A percentile compares a stretch with the other conserved stretches of the same genome.
Evolutionary conservation across 2,329 filamentous ascomycete species (phyloP).

Genomic region (Aspergillus sp.): DNA sequence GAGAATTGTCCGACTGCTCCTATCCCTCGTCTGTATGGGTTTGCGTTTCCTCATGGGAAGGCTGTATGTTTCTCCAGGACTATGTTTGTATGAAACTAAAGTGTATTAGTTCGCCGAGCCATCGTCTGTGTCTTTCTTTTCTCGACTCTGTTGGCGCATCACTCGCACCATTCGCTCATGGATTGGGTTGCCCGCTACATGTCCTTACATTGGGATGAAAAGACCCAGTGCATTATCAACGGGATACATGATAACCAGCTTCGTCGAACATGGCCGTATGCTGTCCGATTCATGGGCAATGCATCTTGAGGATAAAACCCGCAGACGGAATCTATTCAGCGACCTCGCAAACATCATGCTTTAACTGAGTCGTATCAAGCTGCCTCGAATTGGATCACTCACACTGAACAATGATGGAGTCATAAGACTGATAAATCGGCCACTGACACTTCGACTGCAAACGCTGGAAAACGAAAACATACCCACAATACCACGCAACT

Average conservation of each 20-base stretch:
- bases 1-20: slow-evolving; percentile 34
- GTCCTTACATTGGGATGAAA: slow-evolving; percentile 6
- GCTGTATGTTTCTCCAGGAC: slow-evolving; percentile 14
- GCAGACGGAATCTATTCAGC: slow-evolving; percentile 8
- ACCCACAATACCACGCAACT: slow-evolving; percentile 17
- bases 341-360: slow-evolving; percentile 11
- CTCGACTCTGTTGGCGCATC: slow-evolving; percentile 4
- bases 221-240: slow-evolving; percentile 2
- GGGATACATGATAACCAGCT: slow-evolving; percentile 10
- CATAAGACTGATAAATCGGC: slow-evolving; percentile 18
- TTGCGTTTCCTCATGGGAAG: slow-evolving; percentile 25
- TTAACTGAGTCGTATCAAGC: slow-evolving; percentile 9
- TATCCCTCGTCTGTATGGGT: slow-evolving; percentile 30
- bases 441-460: slow-evolving; percentile 19
- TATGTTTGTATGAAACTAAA: background rate
- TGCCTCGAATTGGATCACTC: slow-evolving; percentile 30
- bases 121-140: slow-evolving; percentile 3
- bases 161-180: slow-evolving; percentile 3
- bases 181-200: slow-evolving; percentile 4
- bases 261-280: slow-evolving; percentile 3
- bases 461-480: slow-evolving; percentile 21
- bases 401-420: slow-evolving; percentile 20
- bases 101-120: slow-evolving; percentile 3
- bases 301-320: slow-evolving; percentile 4
- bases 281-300: slow-evolving; percentile 8